Evolutionary conservation across 257 asterid species (phyloP).

Genomic region (Euphrasia confusa): DNA sequence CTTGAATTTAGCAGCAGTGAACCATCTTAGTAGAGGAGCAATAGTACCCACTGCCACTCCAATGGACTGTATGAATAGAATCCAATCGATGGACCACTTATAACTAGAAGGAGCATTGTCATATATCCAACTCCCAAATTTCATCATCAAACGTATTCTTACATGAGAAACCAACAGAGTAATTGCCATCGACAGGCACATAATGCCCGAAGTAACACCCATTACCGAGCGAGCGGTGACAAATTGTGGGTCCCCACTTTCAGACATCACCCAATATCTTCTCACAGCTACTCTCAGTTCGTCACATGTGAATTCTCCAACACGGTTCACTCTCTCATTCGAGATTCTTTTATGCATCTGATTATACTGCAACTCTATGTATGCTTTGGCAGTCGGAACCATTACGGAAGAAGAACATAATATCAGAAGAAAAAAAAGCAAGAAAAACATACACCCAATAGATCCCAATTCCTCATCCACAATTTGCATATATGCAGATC

Average conservation of each 20-base stretch:
- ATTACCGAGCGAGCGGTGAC: slow-evolving; percentile 12
- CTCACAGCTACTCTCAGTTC: not conserved
- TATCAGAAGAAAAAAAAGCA: not conserved
- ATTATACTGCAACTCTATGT: slow-evolving; percentile 19
- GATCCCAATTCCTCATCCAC: not conserved
- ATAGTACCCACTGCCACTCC: slow-evolving; percentile 27
- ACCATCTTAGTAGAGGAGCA: slow-evolving; percentile 29
- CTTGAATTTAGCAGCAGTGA: slow-evolving; percentile 13
- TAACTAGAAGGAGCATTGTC: slow-evolving; percentile 15
- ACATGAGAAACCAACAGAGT: not conserved
- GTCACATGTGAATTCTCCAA: not conserved
- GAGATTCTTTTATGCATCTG: not conserved
- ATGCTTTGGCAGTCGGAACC: slow-evolving; percentile 22
- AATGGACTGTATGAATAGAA: slow-evolving; percentile 18
- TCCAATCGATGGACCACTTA: slow-evolving; percentile 29
- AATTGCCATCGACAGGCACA: not conserved
- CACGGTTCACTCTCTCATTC: not conserved
- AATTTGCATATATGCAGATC: not conserved
- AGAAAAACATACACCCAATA: not conserved
- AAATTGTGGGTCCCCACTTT: slow-evolving; percentile 23
- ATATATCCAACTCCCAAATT: no score
- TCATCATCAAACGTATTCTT: not conserved
- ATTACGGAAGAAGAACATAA: slow-evolving; percentile 6
- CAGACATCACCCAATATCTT: slow-evolving; percentile 23
- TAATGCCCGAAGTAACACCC: not conserved